Conservation (phyloP, 768 basidiomycete genomes). For the Leccinellum albellum region DNA sequence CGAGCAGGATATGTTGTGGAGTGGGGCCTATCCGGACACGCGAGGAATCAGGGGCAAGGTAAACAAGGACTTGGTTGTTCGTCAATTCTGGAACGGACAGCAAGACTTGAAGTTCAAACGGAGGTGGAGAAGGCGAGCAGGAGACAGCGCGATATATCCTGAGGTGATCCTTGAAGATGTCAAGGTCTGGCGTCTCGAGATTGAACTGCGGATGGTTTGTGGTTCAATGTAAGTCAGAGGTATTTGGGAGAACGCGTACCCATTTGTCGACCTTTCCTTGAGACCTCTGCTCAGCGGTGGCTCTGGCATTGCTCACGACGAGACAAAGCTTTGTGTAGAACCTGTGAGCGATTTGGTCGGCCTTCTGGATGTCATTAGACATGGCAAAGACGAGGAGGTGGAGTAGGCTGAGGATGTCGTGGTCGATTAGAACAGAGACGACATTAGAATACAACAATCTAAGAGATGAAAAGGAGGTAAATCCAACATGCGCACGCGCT, state of each 20-base stretch:
- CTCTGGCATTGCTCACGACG: slow-evolving; percentile 68
- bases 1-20: slow-evolving; percentile 66
- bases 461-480: slow-evolving; percentile 19
- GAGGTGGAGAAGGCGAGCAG: slow-evolving; percentile 32
- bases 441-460: slow-evolving; percentile 31
- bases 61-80: slow-evolving; percentile 70
- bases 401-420: slow-evolving; percentile 3
- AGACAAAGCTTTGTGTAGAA: slow-evolving; percentile 81
- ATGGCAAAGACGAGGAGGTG: slow-evolving; percentile 32
- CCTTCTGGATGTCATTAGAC: slow-evolving; percentile 58
- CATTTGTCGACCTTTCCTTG: slow-evolving; percentile 71
- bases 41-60: slow-evolving; percentile 53
- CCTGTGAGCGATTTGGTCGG: slow-evolving; percentile 83
- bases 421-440: slow-evolving; percentile 22
- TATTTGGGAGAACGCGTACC: slow-evolving; percentile 44
- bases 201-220: slow-evolving; percentile 60
- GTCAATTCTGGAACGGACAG: slow-evolving; percentile 65
- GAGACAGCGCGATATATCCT: slow-evolving; percentile 55
- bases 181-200: slow-evolving; percentile 72
- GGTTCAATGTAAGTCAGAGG: background rate
- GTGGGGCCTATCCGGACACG: slow-evolving; percentile 66
- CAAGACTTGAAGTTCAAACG: slow-evolving; percentile 67
- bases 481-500: slow-evolving; percentile 19
- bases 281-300: slow-evolving; percentile 46
- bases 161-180: slow-evolving; percentile 60